phyloP scores from a whole-genome alignment of 306 rosid genomes.

The Betula pendula region DNA sequence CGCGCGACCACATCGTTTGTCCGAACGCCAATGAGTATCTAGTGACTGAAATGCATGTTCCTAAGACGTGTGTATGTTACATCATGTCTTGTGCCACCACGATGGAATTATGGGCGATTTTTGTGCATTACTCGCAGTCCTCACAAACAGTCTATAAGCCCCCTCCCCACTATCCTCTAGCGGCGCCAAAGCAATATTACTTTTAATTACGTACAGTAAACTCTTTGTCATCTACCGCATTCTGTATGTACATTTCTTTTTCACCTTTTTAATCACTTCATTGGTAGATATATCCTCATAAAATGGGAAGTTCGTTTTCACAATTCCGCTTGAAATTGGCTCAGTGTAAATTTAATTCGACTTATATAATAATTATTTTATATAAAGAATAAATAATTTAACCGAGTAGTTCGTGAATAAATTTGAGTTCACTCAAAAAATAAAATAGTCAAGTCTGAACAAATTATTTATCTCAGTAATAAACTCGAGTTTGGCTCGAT shows the following conservation, averaged over 20 bases:
- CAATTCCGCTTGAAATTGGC: too few relatives aligned
- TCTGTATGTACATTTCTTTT: not conserved
- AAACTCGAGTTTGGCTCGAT: too few relatives aligned
- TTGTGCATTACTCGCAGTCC: not conserved
- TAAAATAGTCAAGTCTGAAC: too few relatives aligned
- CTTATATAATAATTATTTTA: too few relatives aligned
- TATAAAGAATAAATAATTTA: too few relatives aligned
- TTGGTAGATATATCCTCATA: too few relatives aligned
- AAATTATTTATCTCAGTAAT: too few relatives aligned
- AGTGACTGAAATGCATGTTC: slow-evolving; percentile 8
- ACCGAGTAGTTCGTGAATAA: too few relatives aligned
- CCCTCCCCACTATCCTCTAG: not conserved
- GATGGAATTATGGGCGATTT: not conserved
- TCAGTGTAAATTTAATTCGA: too few relatives aligned
- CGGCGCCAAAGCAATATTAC: too few relatives aligned
- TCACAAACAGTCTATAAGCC: not conserved
- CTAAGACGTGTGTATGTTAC: not conserved
- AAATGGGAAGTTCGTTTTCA: too few relatives aligned
- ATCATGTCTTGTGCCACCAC: not conserved
- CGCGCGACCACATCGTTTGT: not conserved
- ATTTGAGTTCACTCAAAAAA: too few relatives aligned
- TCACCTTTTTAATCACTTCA: not conserved
- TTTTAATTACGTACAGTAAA: not conserved
- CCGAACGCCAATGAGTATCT: not conserved
- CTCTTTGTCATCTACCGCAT: not conserved